Percentiles rank a stretch among this genome's conserved stretches.
phyloP scores from a whole-genome alignment of 768 basidiomycete species.

The Calocybe cyanea region DNA sequence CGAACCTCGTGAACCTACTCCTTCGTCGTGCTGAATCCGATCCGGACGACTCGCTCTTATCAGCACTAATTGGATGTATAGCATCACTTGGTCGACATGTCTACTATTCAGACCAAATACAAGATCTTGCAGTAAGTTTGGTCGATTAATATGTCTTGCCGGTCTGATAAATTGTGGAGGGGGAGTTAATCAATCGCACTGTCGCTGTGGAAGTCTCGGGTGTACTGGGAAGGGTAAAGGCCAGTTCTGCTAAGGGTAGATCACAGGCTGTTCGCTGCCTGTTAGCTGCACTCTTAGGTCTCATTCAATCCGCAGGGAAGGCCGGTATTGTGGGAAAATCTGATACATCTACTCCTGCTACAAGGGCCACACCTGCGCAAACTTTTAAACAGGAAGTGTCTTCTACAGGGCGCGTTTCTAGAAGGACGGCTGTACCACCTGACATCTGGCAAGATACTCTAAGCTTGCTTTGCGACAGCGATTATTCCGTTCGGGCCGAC shows the following conservation, averaged over 20 bases:
- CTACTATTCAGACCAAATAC: slow-evolving; percentile 95
- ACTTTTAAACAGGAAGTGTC: slow-evolving; percentile 24
- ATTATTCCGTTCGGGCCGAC: slow-evolving; percentile 74
- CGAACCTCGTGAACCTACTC: slow-evolving; percentile 71
- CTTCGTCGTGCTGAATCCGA: slow-evolving; percentile 65
- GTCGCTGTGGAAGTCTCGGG: slow-evolving; percentile 67
- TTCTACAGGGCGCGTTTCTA: slow-evolving; percentile 37
- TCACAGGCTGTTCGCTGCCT: slow-evolving; percentile 68
- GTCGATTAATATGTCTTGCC: background rate
- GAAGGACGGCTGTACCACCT: slow-evolving; percentile 66
- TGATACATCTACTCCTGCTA: slow-evolving; percentile 6
- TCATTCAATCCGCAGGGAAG: slow-evolving; percentile 61
- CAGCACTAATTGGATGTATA: slow-evolving; percentile 69
- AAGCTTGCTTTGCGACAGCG: slow-evolving; percentile 75
- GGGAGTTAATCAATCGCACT: slow-evolving; percentile 76
- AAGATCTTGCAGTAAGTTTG: slow-evolving; percentile 68
- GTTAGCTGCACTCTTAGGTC: slow-evolving; percentile 63
- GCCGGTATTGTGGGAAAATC: slow-evolving; percentile 28
- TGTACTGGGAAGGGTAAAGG: slow-evolving; percentile 35
- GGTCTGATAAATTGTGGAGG: slow-evolving; percentile 28
- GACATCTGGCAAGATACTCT: slow-evolving; percentile 92
- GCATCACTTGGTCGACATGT: slow-evolving; percentile 85
- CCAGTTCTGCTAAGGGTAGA: slow-evolving; percentile 34
- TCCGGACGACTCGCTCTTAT: slow-evolving; percentile 61
- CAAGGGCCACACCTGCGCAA: slow-evolving; percentile 19